phyloP scores from a whole-genome alignment of 805 yeast genomes.

The Teunomyces atbi region DNA sequence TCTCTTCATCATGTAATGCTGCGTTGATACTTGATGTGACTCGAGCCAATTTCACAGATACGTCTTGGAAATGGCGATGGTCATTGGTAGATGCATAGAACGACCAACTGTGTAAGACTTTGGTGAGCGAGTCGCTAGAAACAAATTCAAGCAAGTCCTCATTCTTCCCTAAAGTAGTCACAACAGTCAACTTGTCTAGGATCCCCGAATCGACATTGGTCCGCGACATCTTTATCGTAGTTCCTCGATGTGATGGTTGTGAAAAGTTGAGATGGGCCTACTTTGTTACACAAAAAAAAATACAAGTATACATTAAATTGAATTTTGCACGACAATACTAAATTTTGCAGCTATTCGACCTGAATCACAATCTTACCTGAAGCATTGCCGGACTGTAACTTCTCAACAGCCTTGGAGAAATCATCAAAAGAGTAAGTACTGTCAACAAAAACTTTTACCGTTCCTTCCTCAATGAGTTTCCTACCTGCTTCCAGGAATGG shows the following conservation, averaged over 20 bases:
- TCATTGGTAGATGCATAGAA: constrained; percentile 48
- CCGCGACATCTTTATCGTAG: constrained; percentile 5
- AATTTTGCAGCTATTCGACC: constrained; percentile 12
- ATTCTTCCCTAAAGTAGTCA: constrained; percentile 9
- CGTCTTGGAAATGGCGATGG: constrained; percentile 46
- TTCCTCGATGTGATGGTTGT: neutral
- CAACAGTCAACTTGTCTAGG: constrained; percentile 10
- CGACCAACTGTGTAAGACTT: constrained; percentile 42
- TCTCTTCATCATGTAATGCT: constrained; percentile 16
- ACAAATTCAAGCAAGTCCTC: constrained; percentile 25
- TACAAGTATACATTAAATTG: neutral
- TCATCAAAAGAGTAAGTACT: constrained; percentile 50
- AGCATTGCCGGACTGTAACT: constrained; percentile 45
- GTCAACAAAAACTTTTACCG: constrained; percentile 51
- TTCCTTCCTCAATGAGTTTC: constrained; percentile 46
- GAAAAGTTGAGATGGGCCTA: constrained; percentile 2
- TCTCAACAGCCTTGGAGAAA: constrained; percentile 49
- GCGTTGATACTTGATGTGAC: constrained; percentile 16
- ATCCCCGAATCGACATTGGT: constrained; percentile 14
- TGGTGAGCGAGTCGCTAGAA: constrained; percentile 23
- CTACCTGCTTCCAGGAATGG: constrained; percentile 17
- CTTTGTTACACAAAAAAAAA: neutral
- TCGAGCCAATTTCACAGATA: constrained; percentile 43
- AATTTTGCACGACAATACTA: neutral
- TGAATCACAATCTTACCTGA: constrained; percentile 67